Base-by-base conservation (phyloP, 2,329 filamentous ascomycete species). In the Cytospora mali region DNA sequence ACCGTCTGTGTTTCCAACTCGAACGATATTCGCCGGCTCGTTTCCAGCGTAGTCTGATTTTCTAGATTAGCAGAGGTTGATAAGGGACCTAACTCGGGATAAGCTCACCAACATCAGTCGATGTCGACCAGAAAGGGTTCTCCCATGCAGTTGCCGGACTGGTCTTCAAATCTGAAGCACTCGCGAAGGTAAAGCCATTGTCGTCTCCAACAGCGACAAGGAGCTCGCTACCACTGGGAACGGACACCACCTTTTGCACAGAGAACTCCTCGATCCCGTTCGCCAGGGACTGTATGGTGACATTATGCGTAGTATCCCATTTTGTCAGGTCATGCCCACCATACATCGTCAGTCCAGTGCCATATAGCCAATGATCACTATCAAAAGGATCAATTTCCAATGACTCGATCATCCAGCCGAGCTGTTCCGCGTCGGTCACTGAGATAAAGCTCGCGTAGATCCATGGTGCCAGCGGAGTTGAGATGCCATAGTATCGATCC, bases 381-480 rank as follows among this genome's bases (percentile, higher is more conserved):
- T 87, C 83, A 28, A 80, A 77, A 0, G 84, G 84, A 68, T 87
- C 77, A 55, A 87, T 87, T 25, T 81, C 81, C 9, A 87, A 71
- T 0, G 79, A 74, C 68, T 87, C 84, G 10, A 86, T 82, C 84
- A 86, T 87, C 84, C 84, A 87, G 1, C 84, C 84, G 4, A 87
- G 71, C 31, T 76, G 76, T 72, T 84, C 82, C 16, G 74, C 76
- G 61, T 82, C 80, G 7, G 64, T 14, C 4, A 71, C 69, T 3
- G 79, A 76, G 18, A 82, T 71, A 60, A 81, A 81, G n/a, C 78
- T 75, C 25, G 79, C 76, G 67, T 80, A 75, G 58, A 85, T 77
- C 82, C 83, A 86, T 0, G 83, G 83, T 0, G 82, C 83, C 33
- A 80, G 79, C 0, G 77, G 70, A 1, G 79, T 75, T 62, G 78